Evolutionary conservation across 139 green algal species (phyloP), one percentile per base, ranked within the genome.

Genomic region (Tetradesmus obliquus): DNA sequence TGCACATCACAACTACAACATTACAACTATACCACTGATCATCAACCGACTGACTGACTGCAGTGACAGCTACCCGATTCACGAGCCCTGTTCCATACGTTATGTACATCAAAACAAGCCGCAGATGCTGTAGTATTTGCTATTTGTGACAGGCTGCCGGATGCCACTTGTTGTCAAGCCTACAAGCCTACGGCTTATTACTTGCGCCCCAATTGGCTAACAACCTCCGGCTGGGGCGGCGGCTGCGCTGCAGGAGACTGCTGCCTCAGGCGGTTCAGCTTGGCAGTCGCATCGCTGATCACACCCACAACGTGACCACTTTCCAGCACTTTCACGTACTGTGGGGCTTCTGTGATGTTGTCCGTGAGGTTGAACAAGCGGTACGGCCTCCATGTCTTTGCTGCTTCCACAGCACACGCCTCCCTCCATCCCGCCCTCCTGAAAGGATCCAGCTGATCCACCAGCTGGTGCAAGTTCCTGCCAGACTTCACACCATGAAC

Each of bases 341-440:
- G 15, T 1, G 24, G 60, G 51, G 84, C 79, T n/a, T 5, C 53
- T 15, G 62, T 84, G 10, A 90, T 19, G 22, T 13, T 71, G 20
- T 90, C 86, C 13, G 51, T 90, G 19, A 90, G 6, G 53, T 90
- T 90, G 20, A 90, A 90, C 17, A 90, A 20, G 53, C 60, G 84
- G 53, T 69, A 90, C 17, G 86, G 86, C 22, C 86, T 13, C 86
- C 86, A 90, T 9, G 69, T 84, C n/a, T 71, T 84, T 13, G 86
- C 69, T 45, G 86, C 69, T 51, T 66, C 69, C 17, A 22, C 71
- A 2, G 86, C 86, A 60, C 86, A 90, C 2, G 69, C 71, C 10
- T 45, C 69, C 10, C 86, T 22, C 86, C 45, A 69, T 15, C 17
- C 51, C 1, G 19, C 86, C 8, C 86, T 32, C 54, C 86, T 84